These are phyloP conservation scores for Backusella westeae DNA, from an alignment of 192 early-diverging fungal species.

Conservation along the genomic window DNA sequence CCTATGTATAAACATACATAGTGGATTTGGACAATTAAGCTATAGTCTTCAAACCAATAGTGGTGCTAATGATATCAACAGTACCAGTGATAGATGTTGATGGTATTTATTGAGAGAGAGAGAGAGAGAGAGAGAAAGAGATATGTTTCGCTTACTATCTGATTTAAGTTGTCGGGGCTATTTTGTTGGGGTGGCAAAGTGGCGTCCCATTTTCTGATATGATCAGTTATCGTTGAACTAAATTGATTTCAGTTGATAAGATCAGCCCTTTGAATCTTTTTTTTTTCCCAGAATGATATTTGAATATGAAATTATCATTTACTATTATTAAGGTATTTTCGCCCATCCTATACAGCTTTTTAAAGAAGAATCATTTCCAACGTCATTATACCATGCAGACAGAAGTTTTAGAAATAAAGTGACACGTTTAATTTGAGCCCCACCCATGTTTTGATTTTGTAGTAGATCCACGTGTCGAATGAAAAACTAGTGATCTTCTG, in stretches of 20 bases:
- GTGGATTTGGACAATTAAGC: background rate
- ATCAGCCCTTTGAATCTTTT: background rate
- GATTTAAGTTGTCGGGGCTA: background rate
- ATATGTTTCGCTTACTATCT: background rate
- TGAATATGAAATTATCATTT: background rate
- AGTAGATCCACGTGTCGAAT: background rate
- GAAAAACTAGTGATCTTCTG: background rate
- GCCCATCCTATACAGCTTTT: background rate
- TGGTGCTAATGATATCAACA: background rate
- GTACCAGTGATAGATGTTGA: background rate
- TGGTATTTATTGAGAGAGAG: background rate
- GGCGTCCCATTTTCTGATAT: background rate
- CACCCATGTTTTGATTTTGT: conserved; percentile 6
- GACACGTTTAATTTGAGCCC: background rate
- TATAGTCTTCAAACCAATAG: background rate
- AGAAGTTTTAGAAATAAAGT: background rate
- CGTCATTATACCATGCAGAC: background rate
- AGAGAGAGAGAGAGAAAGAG: background rate
- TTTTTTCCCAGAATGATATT: background rate
- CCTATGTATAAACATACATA: background rate
- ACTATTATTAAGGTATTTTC: background rate
- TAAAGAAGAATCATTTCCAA: background rate
- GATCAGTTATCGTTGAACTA: background rate
- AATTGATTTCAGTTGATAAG: conserved; percentile 6
- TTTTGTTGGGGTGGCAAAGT: background rate